These are phyloP conservation scores for Fusarium sp. DNA, from an alignment of 2,329 filamentous ascomycete species.

Conservation along the genomic window DNA sequence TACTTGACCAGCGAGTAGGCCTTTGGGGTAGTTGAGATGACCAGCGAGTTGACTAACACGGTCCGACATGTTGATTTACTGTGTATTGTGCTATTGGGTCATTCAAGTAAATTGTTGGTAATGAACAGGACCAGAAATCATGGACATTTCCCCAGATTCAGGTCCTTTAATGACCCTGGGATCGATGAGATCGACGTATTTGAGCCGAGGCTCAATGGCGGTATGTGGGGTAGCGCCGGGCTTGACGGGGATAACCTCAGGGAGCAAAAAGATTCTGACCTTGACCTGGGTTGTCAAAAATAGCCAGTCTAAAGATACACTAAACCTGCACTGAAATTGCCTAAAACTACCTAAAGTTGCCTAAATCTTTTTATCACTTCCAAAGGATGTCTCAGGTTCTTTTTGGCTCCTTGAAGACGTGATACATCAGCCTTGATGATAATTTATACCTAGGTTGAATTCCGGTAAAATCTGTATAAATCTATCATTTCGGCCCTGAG, in stretches of 20 bases:
- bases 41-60: constrained; percentile 76
- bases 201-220: constrained; percentile 44
- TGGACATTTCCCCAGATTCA: constrained; percentile 5
- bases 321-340: fast-evolving
- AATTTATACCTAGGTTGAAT: not conserved
- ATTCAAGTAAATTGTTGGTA: not conserved
- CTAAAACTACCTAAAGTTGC: fast-evolving
- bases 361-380: fast-evolving
- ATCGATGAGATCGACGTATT: constrained; percentile 19
- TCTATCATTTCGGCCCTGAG: not conserved
- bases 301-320: fast-evolving
- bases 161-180: not conserved
- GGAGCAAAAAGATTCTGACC: fast-evolving
- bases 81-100: not conserved
- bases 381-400: fast-evolving
- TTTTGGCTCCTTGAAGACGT: not conserved
- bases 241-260: not conserved
- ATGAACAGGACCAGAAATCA: not conserved
- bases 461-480: not conserved
- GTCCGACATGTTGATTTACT: constrained; percentile 56
- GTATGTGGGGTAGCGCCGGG: constrained; percentile 41
- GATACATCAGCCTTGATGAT: not conserved
- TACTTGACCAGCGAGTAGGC: constrained; percentile 80
- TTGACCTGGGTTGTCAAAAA: fast-evolving
- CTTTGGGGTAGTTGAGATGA: constrained; percentile 85